Percentiles rank a stretch among this genome's conserved stretches.
Evolutionary conservation across 345 rosid species (phyloP).

Genomic region (Orychophragmus violaceus): DNA sequence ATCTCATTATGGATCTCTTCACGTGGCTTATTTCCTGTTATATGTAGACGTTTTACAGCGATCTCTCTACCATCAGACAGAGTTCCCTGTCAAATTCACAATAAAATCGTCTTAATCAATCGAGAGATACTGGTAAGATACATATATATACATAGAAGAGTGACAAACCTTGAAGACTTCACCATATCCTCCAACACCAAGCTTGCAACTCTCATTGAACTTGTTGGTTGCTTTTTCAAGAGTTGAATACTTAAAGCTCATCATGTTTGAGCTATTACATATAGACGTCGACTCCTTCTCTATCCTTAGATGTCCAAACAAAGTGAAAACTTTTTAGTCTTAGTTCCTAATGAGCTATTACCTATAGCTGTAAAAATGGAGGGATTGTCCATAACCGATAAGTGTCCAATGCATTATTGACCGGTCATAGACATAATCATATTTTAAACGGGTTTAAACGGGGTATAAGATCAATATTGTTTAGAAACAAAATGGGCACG

Average conservation of each 20-base stretch:
- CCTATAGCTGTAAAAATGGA: no score
- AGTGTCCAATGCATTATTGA: no score
- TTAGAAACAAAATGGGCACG: no score
- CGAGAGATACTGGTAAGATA: background rate
- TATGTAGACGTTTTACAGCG: slow-evolving; percentile 49
- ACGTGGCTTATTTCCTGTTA: slow-evolving; percentile 21
- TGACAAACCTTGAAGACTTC: slow-evolving; percentile 45
- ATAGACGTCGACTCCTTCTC: slow-evolving; percentile 30
- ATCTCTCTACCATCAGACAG: slow-evolving; percentile 66
- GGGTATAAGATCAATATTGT: no score
- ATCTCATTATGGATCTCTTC: slow-evolving; percentile 48
- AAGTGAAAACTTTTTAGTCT: slow-evolving; percentile 17
- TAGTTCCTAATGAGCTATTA: background rate
- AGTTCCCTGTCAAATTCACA: slow-evolving; percentile 38
- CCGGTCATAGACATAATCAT: no score
- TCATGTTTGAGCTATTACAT: slow-evolving; percentile 26
- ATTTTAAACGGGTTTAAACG: no score
- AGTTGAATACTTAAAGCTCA: slow-evolving; percentile 49
- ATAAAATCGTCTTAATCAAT: background rate
- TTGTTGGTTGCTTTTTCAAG: slow-evolving; percentile 40
- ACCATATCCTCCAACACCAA: slow-evolving; percentile 56
- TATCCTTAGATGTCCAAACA: slow-evolving; percentile 34
- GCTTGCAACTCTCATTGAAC: slow-evolving; percentile 36
- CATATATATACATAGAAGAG: background rate
- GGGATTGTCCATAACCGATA: no score